These are phyloP conservation scores for Trichoderma asperellum DNA, from an alignment of 2,329 filamentous ascomycete genomes.

Conservation along the genomic window DNA sequence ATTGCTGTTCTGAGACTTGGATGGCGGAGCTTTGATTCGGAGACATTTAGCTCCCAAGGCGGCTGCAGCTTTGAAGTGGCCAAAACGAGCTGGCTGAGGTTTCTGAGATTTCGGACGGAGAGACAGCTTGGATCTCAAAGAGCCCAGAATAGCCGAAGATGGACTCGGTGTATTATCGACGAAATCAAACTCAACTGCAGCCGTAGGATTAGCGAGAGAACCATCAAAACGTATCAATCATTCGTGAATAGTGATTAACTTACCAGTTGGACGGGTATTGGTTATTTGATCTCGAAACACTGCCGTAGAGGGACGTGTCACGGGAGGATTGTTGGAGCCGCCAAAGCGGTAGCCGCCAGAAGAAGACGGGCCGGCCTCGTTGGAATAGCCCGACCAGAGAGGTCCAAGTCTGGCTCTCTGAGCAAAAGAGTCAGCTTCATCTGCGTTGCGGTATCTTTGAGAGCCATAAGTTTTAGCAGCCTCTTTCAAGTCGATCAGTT, in stretches of 20 bases:
- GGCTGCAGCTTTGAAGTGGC: constrained; percentile 19
- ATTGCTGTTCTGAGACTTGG: neutral
- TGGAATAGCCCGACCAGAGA: constrained; percentile 35
- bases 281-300: constrained; percentile 15
- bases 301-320: constrained; percentile 14
- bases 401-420: constrained; percentile 39
- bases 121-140: neutral
- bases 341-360: constrained; percentile 1
- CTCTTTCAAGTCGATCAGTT: constrained; percentile 45
- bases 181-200: constrained; percentile 3
- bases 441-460: constrained; percentile 8
- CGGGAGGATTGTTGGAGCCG: neutral
- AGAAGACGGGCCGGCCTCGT: constrained; percentile 10
- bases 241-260: neutral
- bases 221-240: too few relatives aligned
- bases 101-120: neutral
- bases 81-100: neutral
- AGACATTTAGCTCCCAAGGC: constrained; percentile 23
- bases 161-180: constrained; percentile 4
- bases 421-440: constrained; percentile 32
- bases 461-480: constrained; percentile 37
- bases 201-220: neutral
- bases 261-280: constrained; percentile 4
- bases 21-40: constrained; percentile 14
- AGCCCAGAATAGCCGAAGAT: constrained; percentile 28